Conservation (phyloP, 1,139 yeast species). For the Yamadazyma diddensiae region DNA sequence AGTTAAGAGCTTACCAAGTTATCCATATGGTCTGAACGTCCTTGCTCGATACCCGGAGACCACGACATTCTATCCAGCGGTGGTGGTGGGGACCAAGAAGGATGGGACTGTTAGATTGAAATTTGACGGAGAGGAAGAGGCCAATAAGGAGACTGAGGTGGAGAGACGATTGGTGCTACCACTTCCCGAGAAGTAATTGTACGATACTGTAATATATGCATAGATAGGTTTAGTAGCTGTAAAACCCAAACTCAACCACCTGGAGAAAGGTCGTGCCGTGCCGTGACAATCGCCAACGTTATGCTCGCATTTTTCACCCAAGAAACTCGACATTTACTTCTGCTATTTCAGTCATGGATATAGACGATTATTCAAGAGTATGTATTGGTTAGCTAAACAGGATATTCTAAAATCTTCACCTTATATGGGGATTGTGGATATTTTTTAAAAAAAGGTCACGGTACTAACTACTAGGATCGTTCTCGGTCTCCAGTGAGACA, state of each 20-base stretch:
- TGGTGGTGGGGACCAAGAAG: constrained; percentile 74
- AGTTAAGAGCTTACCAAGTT: constrained; percentile 47
- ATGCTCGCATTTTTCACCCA: too few species aligned
- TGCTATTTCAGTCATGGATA: constrained; percentile 57
- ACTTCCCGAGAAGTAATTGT: constrained; percentile 44
- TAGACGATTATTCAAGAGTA: constrained; percentile 55
- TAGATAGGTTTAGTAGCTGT: too few species aligned
- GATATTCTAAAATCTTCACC: not conserved
- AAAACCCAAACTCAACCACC: too few species aligned
- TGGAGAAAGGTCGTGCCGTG: too few species aligned
- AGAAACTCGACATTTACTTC: too few species aligned
- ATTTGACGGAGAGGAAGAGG: constrained; percentile 98
- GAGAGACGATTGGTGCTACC: constrained; percentile 81
- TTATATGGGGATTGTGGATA: not conserved
- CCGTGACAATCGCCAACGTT: too few species aligned
- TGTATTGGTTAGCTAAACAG: constrained; percentile 17
- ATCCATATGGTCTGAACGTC: constrained; percentile 77
- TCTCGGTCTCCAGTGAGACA: constrained; percentile 47
- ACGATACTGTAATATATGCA: constrained; percentile 3
- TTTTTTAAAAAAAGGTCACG: not conserved
- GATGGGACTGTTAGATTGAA: constrained; percentile 76
- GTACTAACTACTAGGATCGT: constrained; percentile 41
- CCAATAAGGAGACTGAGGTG: constrained; percentile 91
- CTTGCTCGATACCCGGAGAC: constrained; percentile 97
- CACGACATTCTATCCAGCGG: constrained; percentile 93